Percentiles rank a stretch among this genome's conserved stretches.
Evolutionary conservation across 2,329 filamentous ascomycete genomes (phyloP).

Genomic region (Aspergillus puulaauensis): DNA sequence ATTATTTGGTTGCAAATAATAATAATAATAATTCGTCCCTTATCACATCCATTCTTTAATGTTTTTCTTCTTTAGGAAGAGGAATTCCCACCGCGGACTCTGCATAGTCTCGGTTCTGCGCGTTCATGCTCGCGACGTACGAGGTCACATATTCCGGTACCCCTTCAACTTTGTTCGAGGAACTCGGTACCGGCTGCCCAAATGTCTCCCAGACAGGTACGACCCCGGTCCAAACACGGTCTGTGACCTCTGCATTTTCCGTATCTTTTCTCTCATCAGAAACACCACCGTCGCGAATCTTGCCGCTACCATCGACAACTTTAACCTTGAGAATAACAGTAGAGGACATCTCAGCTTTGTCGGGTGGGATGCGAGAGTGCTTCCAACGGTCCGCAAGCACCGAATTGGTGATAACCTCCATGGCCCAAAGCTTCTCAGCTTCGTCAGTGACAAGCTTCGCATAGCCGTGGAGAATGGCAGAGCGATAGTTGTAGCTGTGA

Average conservation of each 20-base stretch:
- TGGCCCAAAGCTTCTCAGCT: slow-evolving; percentile 73
- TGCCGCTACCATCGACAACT: slow-evolving; percentile 71
- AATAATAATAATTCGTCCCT: not conserved
- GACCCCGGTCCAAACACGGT: slow-evolving; percentile 60
- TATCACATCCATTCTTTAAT: slow-evolving; percentile 16
- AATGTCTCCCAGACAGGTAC: slow-evolving; percentile 63
- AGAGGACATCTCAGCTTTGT: slow-evolving; percentile 69
- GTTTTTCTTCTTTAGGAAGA: slow-evolving; percentile 31
- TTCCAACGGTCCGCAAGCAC: slow-evolving; percentile 70
- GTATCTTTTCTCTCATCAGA: slow-evolving; percentile 60
- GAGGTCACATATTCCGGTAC: slow-evolving; percentile 63
- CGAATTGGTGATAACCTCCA: slow-evolving; percentile 74
- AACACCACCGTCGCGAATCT: slow-evolving; percentile 67
- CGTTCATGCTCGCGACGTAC: slow-evolving; percentile 53
- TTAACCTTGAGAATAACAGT: slow-evolving; percentile 71
- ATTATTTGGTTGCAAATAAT: not conserved
- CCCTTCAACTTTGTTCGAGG: slow-evolving; percentile 57
- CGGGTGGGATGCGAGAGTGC: slow-evolving; percentile 68
- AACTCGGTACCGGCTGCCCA: slow-evolving; percentile 62
- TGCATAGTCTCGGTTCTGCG: slow-evolving; percentile 45
- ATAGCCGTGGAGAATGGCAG: slow-evolving; percentile 73
- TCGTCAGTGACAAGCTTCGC: slow-evolving; percentile 65
- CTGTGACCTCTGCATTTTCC: slow-evolving; percentile 45
- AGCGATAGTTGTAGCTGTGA: slow-evolving; percentile 86
- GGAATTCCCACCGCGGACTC: slow-evolving; percentile 27